phyloP scores from a whole-genome alignment of 2,329 filamentous ascomycete species.

The Penicillium digitatum region DNA sequence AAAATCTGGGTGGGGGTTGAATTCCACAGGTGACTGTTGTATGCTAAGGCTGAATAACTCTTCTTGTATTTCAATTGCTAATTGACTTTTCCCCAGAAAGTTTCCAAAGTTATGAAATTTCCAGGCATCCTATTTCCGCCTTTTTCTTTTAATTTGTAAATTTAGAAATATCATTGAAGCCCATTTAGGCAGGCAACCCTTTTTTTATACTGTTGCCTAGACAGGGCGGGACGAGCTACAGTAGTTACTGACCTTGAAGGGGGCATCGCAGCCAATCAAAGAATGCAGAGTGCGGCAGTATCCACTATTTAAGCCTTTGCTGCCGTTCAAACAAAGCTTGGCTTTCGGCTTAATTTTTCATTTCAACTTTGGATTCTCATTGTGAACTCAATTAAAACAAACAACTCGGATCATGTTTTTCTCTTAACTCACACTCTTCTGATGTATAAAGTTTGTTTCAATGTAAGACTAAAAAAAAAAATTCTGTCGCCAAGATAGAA shows the following conservation, averaged over 20 bases:
- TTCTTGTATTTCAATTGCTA: neutral
- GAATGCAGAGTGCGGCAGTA: neutral
- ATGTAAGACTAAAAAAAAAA: neutral
- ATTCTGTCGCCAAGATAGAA: neutral
- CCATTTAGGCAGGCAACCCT: neutral
- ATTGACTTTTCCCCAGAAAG: neutral
- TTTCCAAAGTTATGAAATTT: neutral
- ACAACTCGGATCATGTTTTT: no score
- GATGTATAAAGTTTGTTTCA: neutral
- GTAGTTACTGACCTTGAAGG: neutral
- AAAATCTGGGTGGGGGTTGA: no score
- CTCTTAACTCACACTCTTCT: no score
- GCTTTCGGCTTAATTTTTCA: neutral
- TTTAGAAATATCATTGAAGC: no score
- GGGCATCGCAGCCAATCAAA: neutral
- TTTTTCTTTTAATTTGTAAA: no score
- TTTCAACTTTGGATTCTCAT: neutral
- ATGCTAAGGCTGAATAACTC: no score
- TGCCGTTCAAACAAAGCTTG: neutral
- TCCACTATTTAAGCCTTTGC: neutral
- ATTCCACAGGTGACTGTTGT: no score
- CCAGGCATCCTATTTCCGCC: neutral
- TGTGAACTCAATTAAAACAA: neutral
- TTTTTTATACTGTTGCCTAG: neutral
- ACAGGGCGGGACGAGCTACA: neutral